Evolutionary conservation across 768 basidiomycete genomes (phyloP).

Genomic region (Auricularia sp.): DNA sequence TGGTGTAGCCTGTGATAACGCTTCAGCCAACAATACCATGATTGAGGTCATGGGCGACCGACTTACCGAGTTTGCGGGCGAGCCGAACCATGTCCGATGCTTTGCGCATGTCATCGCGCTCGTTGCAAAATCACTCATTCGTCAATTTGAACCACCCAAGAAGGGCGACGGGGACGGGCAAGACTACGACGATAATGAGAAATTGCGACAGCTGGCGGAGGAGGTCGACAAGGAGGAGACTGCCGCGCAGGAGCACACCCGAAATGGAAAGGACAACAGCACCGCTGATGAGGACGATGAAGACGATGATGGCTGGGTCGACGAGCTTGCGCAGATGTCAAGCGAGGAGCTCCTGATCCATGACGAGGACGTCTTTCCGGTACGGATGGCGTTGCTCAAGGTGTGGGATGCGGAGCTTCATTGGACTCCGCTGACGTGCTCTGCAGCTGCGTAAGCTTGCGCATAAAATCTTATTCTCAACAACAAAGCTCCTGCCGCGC

Average conservation of each 20-base stretch:
- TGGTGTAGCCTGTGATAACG: constrained; percentile 6
- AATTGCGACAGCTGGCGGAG: no score
- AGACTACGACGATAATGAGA: no score
- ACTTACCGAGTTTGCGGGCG: constrained; percentile 13
- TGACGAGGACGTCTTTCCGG: constrained; percentile 13
- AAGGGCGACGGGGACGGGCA: neutral
- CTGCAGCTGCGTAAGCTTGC: constrained; percentile 14
- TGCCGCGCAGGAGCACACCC: neutral
- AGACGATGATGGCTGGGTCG: constrained; percentile 16
- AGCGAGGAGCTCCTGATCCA: constrained; percentile 12
- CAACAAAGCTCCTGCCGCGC: constrained; percentile 20
- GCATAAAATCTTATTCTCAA: constrained; percentile 17
- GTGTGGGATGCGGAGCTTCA: constrained; percentile 10
- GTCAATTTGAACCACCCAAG: constrained; percentile 24
- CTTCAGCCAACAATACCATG: constrained; percentile 5
- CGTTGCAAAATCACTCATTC: constrained; percentile 22
- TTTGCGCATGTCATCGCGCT: constrained; percentile 32
- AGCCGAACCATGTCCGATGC: constrained; percentile 20
- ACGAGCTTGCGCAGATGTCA: constrained; percentile 14
- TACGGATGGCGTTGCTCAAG: constrained; percentile 23
- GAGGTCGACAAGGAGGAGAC: constrained; percentile 8
- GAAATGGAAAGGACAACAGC: constrained; percentile 2
- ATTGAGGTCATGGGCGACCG: constrained; percentile 6
- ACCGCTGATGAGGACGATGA: constrained; percentile 7
- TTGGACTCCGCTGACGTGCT: no score